Evolutionary conservation across 2,329 filamentous ascomycete species (phyloP), one percentile per base, ranked within the genome.

Genomic region (Cytospora piceae): DNA sequence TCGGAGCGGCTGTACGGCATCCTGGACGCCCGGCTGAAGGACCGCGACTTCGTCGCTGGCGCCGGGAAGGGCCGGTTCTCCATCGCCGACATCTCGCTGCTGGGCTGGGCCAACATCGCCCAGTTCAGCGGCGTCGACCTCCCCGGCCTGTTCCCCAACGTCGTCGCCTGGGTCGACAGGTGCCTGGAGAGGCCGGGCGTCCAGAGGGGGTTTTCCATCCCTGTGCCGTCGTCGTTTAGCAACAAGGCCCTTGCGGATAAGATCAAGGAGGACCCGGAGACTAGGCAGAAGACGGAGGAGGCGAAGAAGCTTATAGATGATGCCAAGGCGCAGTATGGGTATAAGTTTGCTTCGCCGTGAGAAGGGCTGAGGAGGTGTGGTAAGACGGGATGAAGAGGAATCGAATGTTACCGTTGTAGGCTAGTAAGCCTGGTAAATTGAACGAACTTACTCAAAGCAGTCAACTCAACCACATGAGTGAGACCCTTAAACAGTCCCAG

Each of bases 1-100:
- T 87, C 88, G 1, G 83, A 90, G 69, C 86, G 92, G 3, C 82
- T 94, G 1, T 94, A 93, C 77, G 84, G 88, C 29, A 81, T 94
- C 24, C 82, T 94, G 1, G 84, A 94, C 74, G 81, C 82, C 71
- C 88, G 89, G 61, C 85, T 94, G 17, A 71, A 71, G 17, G 72
- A 75, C 29, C 78, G 83, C 3, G 81, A 85, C 61, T 87, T 79
- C 68, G 72, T 87, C 8, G 84, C 81, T 3, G 89, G 89, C 4
- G 74, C 81, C 1, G 81, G 77, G 15, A 72, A 73, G 31, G 83
- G 87, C 69, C 85, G 84, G 72, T 87, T 82, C 76, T 86, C 83
- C 70, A 87, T 90, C 64, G 90, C 87, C 0, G 91, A 94, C 77
- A 92, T 94, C 63, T 84, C 89, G 34, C 81, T 88, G 66, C 85